These are phyloP conservation scores for Elongisporangium senticosum DNA, from an alignment of 352 stramenopile genomes.

Conservation along the genomic window DNA sequence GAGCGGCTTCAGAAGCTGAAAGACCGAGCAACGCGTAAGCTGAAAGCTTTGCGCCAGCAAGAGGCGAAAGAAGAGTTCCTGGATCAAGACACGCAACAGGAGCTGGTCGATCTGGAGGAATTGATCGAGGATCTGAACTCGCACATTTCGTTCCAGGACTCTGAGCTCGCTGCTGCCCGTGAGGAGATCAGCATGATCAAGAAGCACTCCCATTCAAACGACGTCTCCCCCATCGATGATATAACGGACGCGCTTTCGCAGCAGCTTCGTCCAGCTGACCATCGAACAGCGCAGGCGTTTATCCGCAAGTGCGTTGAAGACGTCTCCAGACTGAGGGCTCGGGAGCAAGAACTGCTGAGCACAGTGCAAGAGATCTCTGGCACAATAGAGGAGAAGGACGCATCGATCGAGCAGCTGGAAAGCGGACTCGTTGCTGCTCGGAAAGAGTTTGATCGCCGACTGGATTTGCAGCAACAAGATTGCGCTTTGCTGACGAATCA, in stretches of 20 bases:
- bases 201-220: slow-evolving; percentile 24
- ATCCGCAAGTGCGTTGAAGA: slow-evolving; percentile 54
- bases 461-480: slow-evolving; percentile 51
- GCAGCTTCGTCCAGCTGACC: slow-evolving; percentile 14
- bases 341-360: slow-evolving; percentile 31
- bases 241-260: slow-evolving; percentile 24
- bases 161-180: slow-evolving; percentile 44
- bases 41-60: slow-evolving; percentile 32
- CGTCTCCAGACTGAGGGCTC: slow-evolving; percentile 36
- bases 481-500: slow-evolving; percentile 16
- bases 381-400: slow-evolving; percentile 43
- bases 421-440: slow-evolving; percentile 49
- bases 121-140: slow-evolving; percentile 75
- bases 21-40: slow-evolving; percentile 60
- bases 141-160: slow-evolving; percentile 79
- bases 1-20: slow-evolving; percentile 66
- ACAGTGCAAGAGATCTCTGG: slow-evolving; percentile 31
- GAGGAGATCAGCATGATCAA: slow-evolving; percentile 54
- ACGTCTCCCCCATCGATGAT: slow-evolving; percentile 42
- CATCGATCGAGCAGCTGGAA: slow-evolving; percentile 50
- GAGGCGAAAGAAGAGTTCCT: slow-evolving; percentile 52
- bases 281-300: slow-evolving; percentile 10
- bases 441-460: slow-evolving; percentile 64
- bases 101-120: slow-evolving; percentile 64
- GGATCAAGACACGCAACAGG: slow-evolving; percentile 56